Evolutionary conservation across 371 early-diverging fungal species (phyloP), one percentile per base, ranked within the genome.

Genomic region (Mortierella sp.): DNA sequence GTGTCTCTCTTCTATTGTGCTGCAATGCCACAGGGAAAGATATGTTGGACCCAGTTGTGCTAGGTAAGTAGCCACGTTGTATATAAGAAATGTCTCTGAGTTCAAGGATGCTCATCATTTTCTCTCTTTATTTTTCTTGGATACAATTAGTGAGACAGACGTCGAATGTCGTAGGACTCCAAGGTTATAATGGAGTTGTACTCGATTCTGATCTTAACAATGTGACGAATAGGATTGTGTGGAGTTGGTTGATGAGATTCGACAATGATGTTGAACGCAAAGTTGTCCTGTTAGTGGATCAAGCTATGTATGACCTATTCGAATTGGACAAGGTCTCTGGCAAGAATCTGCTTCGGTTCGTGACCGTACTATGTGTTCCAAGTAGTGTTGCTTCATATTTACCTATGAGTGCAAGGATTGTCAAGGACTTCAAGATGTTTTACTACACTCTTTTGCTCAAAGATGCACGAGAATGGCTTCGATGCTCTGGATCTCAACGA

Each of bases 1-100:
- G 48, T 28, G 33, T 47, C 50, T 48, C 67, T 24, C 33, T 41
- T 16, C 38, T 67, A 45, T 9, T 67, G 13, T 67, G 67, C 19
- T 59, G 59, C 33, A 67, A 67, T 59, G 58, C 57, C 5, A 48
- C 0, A 0, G 67, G 67, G 0, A 67, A 2, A 16, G 32, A 28
- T 19, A 58, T 45, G 33, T n/a, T 45, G 22, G 48, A 47, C 3
- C 67, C 59, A 16, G 22, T 58, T 6, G 24, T 67, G 16, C 36
- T 67, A 41, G 59, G 67, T 67, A 32, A 57, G 28, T 62, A 22
- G 3, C 28, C 32, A 28, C 32, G 11, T 48, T 19, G 19, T 7
- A 19, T n/a, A 19, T 6, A 1, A n/a, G 6, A 48, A 13, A 22
- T 52, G 5, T 2, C 4, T 52, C 3, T 3, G 4, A 11, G 10